A percentile compares a stretch with the other conserved stretches of the same genome.
Conservation (phyloP, 2,329 filamentous ascomycete genomes). For the Phoma sp. region DNA sequence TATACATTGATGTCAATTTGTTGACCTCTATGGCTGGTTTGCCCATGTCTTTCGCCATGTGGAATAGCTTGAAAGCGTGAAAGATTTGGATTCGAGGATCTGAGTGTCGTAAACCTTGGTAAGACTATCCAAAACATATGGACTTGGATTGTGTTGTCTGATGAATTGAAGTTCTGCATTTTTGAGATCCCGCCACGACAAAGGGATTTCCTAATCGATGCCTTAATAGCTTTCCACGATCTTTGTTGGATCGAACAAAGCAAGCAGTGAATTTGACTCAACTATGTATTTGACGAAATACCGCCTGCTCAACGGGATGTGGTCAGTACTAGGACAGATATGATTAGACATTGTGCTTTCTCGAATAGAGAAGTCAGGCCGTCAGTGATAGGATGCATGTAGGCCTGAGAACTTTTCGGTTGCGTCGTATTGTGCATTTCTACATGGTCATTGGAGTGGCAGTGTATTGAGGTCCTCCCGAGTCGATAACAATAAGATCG, state of each 20-base stretch:
- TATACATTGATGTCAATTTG: background rate
- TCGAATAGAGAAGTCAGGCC: slow-evolving; percentile 14
- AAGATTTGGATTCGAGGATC: background rate
- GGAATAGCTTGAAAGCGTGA: background rate
- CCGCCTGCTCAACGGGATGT: slow-evolving; percentile 15
- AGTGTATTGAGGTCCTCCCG: no score
- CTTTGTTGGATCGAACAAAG: background rate
- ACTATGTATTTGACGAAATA: no score
- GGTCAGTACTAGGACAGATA: slow-evolving; percentile 11
- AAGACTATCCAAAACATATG: no score
- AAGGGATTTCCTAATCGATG: background rate
- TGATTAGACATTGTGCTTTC: slow-evolving; percentile 28
- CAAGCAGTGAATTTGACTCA: background rate
- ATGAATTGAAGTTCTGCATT: background rate
- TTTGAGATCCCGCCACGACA: background rate
- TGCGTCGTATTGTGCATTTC: no score
- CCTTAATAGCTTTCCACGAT: background rate
- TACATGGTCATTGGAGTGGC: no score
- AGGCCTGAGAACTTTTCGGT: slow-evolving; percentile 16
- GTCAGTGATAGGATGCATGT: slow-evolving; percentile 12
- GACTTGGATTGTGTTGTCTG: background rate
- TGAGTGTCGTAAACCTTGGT: background rate
- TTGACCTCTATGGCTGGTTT: background rate
- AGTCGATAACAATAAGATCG: no score
- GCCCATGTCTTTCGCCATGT: background rate